Evolutionary conservation across 2,329 filamentous ascomycete species (phyloP), one percentile per base, ranked within the genome.

Genomic region (Exophiala alcalophila): DNA sequence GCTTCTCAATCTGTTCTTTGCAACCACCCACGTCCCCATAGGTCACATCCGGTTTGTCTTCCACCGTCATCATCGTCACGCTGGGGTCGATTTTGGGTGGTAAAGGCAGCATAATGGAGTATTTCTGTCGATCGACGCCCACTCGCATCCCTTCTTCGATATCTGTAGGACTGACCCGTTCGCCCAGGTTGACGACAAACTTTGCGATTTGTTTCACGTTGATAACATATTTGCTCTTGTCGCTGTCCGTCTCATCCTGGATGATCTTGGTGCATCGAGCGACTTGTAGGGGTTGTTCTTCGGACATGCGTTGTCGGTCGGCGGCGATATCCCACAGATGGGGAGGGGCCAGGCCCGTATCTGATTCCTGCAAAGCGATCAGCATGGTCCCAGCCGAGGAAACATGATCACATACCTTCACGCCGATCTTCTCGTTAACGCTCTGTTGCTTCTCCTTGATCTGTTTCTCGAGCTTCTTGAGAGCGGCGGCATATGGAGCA

Each of bases 121-220:
- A 98, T 76, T 98, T 98, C 74, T 94, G 97, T 44, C 92, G 80
- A 68, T 98, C 92, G 64, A 98, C 92, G 63, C 90, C 92, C 50
- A 98, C 92, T 57, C 92, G 83, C 92, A 98, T 98, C 54, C 92
- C 92, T 68, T 98, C 92, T 64, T 98, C 92, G 60, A 98, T 98
- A 80, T 98, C 92, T 57, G 92, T 97, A 35, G 92, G 92, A 62
- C 86, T 94, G 57, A 98, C 92, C 53, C 92, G 84, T 64, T 98
- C 92, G 58, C 92, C 92, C 38, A 98, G 80, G 68, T 96, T 92
- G 55, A 98, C 92, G 36, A 98, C 92, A 61, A 98, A 98, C 72
- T 98, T 98, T 61, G 92, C 92, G 61, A 98, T 98, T 69, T 98
- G 92, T 76, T 98, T 98, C 58, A 98, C 91, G 70, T 98, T 98